Base-by-base conservation (phyloP, 495 filamentous ascomycete genomes). In the Penicillium egyptiacum region DNA sequence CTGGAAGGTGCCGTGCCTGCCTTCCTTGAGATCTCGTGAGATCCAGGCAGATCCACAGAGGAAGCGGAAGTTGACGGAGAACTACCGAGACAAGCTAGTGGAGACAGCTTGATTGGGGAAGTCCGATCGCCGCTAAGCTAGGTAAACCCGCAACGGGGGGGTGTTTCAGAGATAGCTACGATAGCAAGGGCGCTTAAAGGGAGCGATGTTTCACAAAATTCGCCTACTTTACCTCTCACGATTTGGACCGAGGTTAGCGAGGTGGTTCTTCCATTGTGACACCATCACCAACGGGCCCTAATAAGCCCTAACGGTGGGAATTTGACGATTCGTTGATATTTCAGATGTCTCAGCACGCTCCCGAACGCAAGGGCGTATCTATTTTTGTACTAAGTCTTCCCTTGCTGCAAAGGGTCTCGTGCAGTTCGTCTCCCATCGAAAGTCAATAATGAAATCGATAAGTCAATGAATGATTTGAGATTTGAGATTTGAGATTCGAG, bases 351-450 rank as follows among this genome's bases (percentile, higher is more conserved):
- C 11, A 28, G 16, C 43, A 48, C 26, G 23, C 4, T 31, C 17
- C 35, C 35, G 23, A 48, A 52, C 4, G 35, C 35, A 52, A 52
- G 50, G 50, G 35, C 22, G 31, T 23, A 10, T 52, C 50, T 52
- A 52, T 52, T 52, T 41, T 39, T 19, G 50, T 41, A 12, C 11
- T 17, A 25, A 0, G 22, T 31, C 26, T 33, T 11, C 39, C 51
- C 40, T 54, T 54, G 40, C 51, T 23, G 26, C 26, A 12, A 33
- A 44, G 51, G 26, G 40, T 25, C 51, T 54, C 51, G 51, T 54
- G 51, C 51, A 44, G 50, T 41, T 28, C 14, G 9, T 45, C 37
- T 20, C 19, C 35, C 51, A 54, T 52, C 22, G 1, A 17, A 47
- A 48, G 26, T 48, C 45, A 48, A 48, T 48, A 48, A 20, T 31